These are phyloP conservation scores for Globisporangium paroecandrum DNA, from an alignment of 352 stramenopile genomes.

Conservation along the genomic window DNA sequence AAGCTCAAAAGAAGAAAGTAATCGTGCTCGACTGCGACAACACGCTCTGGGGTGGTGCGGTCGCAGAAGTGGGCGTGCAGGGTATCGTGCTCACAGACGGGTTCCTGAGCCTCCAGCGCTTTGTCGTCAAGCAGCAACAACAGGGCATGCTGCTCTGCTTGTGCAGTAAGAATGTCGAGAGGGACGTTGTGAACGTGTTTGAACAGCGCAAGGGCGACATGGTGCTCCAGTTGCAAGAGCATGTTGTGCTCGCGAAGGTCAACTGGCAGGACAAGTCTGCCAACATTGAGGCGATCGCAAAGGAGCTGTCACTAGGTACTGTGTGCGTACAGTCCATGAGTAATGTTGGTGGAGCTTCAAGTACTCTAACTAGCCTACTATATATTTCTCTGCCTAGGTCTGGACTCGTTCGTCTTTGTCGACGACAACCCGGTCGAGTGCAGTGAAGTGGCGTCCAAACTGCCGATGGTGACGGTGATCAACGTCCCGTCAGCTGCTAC, in stretches of 20 bases:
- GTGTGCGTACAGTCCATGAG: neutral
- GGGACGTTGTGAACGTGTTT: slow-evolving; percentile 58
- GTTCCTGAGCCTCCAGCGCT: slow-evolving; percentile 58
- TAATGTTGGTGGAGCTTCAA: no score
- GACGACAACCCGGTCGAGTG: slow-evolving; percentile 75
- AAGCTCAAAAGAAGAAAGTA: slow-evolving; percentile 47
- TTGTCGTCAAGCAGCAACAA: slow-evolving; percentile 44
- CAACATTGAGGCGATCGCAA: slow-evolving; percentile 50
- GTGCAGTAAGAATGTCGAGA: slow-evolving; percentile 64
- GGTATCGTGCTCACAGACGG: slow-evolving; percentile 34
- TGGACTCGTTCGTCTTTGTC: slow-evolving; percentile 71
- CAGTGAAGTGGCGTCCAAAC: slow-evolving; percentile 41
- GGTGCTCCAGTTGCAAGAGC: slow-evolving; percentile 45
- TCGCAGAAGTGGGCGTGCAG: slow-evolving; percentile 48
- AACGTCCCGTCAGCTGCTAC: slow-evolving; percentile 24
- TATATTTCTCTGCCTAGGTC: slow-evolving; percentile 6
- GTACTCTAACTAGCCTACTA: neutral
- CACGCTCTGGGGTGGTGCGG: slow-evolving; percentile 62
- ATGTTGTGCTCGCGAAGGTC: slow-evolving; percentile 44
- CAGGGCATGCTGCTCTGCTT: slow-evolving; percentile 54
- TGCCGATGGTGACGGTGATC: slow-evolving; percentile 53
- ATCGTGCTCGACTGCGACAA: slow-evolving; percentile 79
- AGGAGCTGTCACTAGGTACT: slow-evolving; percentile 40
- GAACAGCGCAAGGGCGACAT: slow-evolving; percentile 35
- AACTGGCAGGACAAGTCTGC: slow-evolving; percentile 63